phyloP scores from a whole-genome alignment of 83 land plant species.

The Picea mariana region DNA sequence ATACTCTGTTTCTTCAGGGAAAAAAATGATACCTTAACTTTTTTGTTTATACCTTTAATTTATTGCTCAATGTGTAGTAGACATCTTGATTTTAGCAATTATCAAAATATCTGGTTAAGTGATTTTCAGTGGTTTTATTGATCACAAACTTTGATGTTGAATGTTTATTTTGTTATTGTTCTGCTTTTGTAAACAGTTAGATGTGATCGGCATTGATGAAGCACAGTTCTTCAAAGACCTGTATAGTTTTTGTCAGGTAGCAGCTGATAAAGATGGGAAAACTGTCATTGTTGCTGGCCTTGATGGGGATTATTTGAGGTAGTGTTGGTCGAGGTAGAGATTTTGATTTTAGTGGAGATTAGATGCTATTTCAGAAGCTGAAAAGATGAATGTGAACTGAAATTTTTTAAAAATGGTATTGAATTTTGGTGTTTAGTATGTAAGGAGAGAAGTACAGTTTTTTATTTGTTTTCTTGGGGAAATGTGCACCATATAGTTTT shows the following conservation, averaged over 20 bases:
- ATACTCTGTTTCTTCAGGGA: no score
- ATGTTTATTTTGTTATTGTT: neutral
- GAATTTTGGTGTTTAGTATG: neutral
- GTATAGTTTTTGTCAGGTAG: conserved; percentile 79
- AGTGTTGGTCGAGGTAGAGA: conserved; percentile 2
- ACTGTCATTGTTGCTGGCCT: conserved; percentile 90
- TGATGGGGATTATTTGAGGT: conserved; percentile 97
- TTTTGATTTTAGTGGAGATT: conserved; percentile 1
- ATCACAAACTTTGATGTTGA: neutral
- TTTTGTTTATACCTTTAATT: no score
- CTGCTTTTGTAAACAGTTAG: conserved; percentile 45
- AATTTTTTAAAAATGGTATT: neutral
- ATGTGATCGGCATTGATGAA: conserved; percentile 98
- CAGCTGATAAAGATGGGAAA: conserved; percentile 93
- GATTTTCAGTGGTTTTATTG: neutral
- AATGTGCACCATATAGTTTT: neutral
- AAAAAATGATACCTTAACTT: no score
- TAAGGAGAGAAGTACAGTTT: neutral
- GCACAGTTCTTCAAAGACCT: conserved; percentile 95
- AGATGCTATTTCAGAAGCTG: neutral
- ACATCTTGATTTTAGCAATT: neutral
- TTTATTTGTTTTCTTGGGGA: neutral
- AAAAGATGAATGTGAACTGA: neutral
- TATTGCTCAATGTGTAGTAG: neutral
- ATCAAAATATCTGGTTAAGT: neutral